phyloP scores from a whole-genome alignment of 805 yeast species.

The Wickerhamiella slavikovae region DNA sequence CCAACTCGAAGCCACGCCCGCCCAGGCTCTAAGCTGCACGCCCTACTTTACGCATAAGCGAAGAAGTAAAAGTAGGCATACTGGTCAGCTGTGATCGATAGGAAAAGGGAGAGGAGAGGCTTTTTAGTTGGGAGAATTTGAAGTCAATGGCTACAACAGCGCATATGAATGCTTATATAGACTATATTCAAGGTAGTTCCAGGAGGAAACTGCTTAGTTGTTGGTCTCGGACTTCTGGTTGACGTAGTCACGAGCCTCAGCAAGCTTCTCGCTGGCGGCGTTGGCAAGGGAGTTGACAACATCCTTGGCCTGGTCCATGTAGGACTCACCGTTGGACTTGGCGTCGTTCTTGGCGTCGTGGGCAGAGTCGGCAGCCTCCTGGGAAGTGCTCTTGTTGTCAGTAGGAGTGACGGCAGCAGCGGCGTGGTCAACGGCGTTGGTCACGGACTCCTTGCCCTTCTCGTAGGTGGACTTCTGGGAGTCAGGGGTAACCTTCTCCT shows the following conservation, averaged over 20 bases:
- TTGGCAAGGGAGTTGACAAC: slow-evolving; percentile 5
- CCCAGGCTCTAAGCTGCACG: too few species aligned
- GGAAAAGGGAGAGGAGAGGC: too few species aligned
- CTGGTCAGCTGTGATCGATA: too few species aligned
- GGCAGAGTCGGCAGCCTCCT: slow-evolving; percentile 44
- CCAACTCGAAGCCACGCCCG: too few species aligned
- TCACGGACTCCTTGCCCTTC: slow-evolving; percentile 48
- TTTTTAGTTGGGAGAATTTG: too few species aligned
- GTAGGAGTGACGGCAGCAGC: slow-evolving; percentile 45
- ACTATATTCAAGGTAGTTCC: too few species aligned
- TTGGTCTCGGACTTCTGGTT: slow-evolving; percentile 17
- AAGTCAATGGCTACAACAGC: neutral
- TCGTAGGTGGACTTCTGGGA: slow-evolving; percentile 41
- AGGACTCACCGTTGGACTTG: slow-evolving; percentile 23
- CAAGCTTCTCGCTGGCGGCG: slow-evolving; percentile 7
- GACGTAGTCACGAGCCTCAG: slow-evolving; percentile 15
- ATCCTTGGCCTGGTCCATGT: slow-evolving; percentile 15
- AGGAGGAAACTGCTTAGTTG: too few species aligned
- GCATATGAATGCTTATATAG: too few species aligned
- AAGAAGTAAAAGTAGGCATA: too few species aligned
- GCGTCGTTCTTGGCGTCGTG: slow-evolving; percentile 35
- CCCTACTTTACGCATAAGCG: too few species aligned
- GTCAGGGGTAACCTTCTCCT: slow-evolving; percentile 53
- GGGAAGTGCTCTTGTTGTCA: slow-evolving; percentile 27
- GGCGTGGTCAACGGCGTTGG: slow-evolving; percentile 45